Base-by-base conservation (phyloP, 352 stramenopile species). In the Phytopythium montanum region DNA sequence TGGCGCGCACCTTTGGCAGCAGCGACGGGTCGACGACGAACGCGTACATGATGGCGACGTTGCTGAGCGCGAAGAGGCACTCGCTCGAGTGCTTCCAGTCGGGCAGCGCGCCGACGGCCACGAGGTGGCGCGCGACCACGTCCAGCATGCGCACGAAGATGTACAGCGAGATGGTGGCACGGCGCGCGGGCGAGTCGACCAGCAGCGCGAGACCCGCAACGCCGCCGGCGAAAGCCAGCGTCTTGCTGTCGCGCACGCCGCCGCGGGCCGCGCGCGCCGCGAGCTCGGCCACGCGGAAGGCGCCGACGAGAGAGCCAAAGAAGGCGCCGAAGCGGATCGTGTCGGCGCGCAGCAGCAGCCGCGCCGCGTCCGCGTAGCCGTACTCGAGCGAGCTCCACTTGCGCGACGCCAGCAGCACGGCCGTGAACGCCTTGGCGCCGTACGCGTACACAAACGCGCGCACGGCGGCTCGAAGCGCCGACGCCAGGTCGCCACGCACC, bases 91-190 rank as follows among this genome's bases (percentile, higher is more conserved):
- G 90, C 31, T 73, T 59, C 71, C 75, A 85, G 21, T 69, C 72
- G 1, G 80, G 79, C 16, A 93, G 58, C 34, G 72, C 59, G 7
- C 73, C 75, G 28, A 76, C 71, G 2, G 76, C 76, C 51, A 74
- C 79, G 34, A 92, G 69, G 50, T 91, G 82, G 42, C 86, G 82
- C 21, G 81, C 80, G 14, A 92, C 72, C 6, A 95, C 73, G 62
- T 95, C 84, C 33, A 95, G 65, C 82, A 93, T 92, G 44, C 84
- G 81, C 39, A 94, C 78, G 59, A 95, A 92, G 53, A 93, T 85
- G 65, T 95, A 95, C 42, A 95, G 70, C 58, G 86, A 80, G 53
- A 94, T 88, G 25, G 82, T 88, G 39, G 51, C 83, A 12, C 84
- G 82, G 10, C 86, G 75, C 12, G 70, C 70, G 10, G 73, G 70